A percentile compares a stretch with the other conserved stretches of the same genome.
phyloP scores from a whole-genome alignment of 177 flowering plant species.

The Vitis hybrid region DNA sequence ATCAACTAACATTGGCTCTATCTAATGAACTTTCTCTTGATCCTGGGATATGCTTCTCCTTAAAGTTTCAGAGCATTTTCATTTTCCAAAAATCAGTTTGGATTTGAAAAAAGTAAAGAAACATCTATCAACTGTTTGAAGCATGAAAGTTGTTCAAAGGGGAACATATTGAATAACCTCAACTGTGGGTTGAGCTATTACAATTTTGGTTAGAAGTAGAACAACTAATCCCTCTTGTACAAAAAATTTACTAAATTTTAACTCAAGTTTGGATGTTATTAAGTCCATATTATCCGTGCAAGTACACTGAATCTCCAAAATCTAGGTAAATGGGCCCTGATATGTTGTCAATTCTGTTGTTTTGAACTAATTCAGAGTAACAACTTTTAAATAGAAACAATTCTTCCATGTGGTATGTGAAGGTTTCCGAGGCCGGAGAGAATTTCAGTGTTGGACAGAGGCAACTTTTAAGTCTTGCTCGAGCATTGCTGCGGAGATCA shows the following conservation, averaged over 20 bases:
- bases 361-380: too few relatives aligned
- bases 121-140: too few relatives aligned
- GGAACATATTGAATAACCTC: too few relatives aligned
- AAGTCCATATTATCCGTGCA: not conserved
- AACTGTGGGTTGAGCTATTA: not conserved
- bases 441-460: conserved; percentile 99
- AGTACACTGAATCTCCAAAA: too few relatives aligned
- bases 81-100: not conserved
- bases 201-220: not conserved
- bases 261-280: not conserved
- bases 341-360: too few relatives aligned
- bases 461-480: conserved; percentile 96
- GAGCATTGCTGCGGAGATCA: conserved; percentile 88
- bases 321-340: too few relatives aligned
- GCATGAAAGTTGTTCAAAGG: too few relatives aligned
- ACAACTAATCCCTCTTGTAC: not conserved
- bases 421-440: conserved; percentile 98
- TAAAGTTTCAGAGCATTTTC: not conserved
- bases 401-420: conserved; percentile 6
- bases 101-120: too few relatives aligned
- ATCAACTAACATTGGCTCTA: not conserved
- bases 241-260: not conserved
- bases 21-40: not conserved
- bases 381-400: too few relatives aligned
- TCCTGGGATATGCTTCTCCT: not conserved